Base-by-base conservation (phyloP, 768 basidiomycete genomes). In the Termitomyces sp. region DNA sequence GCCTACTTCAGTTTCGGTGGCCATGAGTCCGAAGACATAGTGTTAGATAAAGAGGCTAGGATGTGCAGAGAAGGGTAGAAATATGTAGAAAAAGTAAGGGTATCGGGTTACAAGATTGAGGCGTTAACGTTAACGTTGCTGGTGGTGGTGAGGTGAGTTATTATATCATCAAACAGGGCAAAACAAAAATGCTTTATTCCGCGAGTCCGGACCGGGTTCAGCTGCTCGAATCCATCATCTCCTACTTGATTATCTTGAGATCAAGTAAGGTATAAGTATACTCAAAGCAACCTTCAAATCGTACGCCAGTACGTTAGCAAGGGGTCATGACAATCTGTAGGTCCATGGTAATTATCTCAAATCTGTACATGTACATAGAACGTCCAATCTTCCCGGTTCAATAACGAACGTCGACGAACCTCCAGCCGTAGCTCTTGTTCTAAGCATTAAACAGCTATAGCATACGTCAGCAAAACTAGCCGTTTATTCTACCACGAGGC, bases 21-120 rank as follows among this genome's bases (percentile, higher is more conserved):
- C 89, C 89, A 91, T 14, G 88, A 86, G 52, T 90, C 88, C 22
- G 87, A 77, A 42, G 88, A 89, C 88, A 90, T 89, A 52, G 64
- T 30, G 50, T 37, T 60, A 27, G 55, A 45, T 20, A 33, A 56
- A 27, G 52, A 42, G 20, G 52, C 14, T 20, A 44, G 51, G 24
- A 27, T 51, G 50, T 40, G 37, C 37, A 52, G n/a, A n/a, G n/a
- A n/a, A n/a, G n/a, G n/a, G n/a, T n/a, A n/a, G n/a, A 4, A 14
- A 18, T 26, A 10, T 12, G 20, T 48, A n/a, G 16, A 37, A 5
- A 46, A 52, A 27, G 26, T 9, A 26, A 20, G 16, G 51, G 36
- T 51, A 51, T 27, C 27, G 51, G 10, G 30, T 30, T 3, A 30
- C 26, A 39, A 39, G 37, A 40, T 27, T 26, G 24, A 36, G 34